phyloP scores from a whole-genome alignment of 2,329 filamentous ascomycete genomes.

The Alternaria sp. region DNA sequence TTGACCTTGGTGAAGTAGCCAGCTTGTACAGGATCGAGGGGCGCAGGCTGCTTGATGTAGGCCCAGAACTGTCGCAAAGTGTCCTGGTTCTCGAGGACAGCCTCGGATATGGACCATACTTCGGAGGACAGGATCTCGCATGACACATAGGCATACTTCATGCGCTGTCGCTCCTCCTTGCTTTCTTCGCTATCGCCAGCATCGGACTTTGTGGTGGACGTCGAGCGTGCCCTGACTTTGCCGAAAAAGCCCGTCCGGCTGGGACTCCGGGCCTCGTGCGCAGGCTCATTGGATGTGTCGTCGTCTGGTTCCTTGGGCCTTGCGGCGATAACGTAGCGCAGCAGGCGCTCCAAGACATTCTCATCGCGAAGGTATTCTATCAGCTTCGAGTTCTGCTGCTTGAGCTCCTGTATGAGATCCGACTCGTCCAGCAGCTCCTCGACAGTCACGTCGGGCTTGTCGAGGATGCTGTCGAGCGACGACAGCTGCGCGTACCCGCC shows the following conservation, averaged over 20 bases:
- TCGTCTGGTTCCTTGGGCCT: constrained; percentile 59
- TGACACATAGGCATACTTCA: constrained; percentile 92
- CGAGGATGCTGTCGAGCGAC: constrained; percentile 94
- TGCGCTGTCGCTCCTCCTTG: constrained; percentile 87
- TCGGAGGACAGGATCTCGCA: constrained; percentile 95
- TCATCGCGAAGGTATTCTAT: constrained; percentile 95
- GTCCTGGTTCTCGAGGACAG: constrained; percentile 83
- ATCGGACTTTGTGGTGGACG: constrained; percentile 54
- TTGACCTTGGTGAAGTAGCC: constrained; percentile 99
- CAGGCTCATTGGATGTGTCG: constrained; percentile 55
- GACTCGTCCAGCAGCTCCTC: constrained; percentile 96
- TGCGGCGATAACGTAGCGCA: constrained; percentile 91
- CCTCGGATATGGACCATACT: constrained; percentile 95
- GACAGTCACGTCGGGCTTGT: constrained; percentile 91
- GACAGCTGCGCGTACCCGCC: constrained; percentile 98
- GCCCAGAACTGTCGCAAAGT: constrained; percentile 88
- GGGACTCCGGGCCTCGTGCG: constrained; percentile 49
- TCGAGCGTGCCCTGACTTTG: constrained; percentile 56
- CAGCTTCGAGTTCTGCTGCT: constrained; percentile 97
- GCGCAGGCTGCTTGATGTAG: constrained; percentile 83
- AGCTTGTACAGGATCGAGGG: constrained; percentile 90
- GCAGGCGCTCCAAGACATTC: constrained; percentile 80
- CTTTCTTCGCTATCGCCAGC: constrained; percentile 64
- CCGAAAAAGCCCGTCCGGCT: constrained; percentile 57
- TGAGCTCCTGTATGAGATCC: constrained; percentile 96